Evolutionary conservation across 2,329 filamentous ascomycete genomes (phyloP).

Genomic region (Penicillium crustosum): DNA sequence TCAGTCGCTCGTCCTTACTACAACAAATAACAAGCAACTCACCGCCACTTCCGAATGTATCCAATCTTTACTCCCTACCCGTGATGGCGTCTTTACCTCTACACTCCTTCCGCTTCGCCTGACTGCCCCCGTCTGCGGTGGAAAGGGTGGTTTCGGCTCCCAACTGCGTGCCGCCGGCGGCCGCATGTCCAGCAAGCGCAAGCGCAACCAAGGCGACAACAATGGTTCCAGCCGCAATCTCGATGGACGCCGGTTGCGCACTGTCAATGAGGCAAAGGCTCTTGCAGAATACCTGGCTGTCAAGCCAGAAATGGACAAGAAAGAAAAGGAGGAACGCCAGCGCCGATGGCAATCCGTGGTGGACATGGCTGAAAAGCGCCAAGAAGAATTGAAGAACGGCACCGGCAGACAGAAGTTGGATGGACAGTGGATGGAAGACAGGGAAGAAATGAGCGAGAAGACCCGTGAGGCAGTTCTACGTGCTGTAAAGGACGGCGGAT

Average conservation of each 20-base stretch:
- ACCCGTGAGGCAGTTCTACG: slow-evolving; percentile 75
- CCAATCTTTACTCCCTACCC: slow-evolving; percentile 59
- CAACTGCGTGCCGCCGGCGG: slow-evolving; percentile 95
- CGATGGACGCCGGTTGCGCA: slow-evolving; percentile 84
- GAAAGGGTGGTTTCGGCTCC: slow-evolving; percentile 96
- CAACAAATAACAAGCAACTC: slow-evolving; percentile 73
- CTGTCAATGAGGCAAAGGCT: slow-evolving; percentile 91
- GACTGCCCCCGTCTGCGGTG: slow-evolving; percentile 76
- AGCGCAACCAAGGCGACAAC: slow-evolving; percentile 76
- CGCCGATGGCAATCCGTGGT: slow-evolving; percentile 85
- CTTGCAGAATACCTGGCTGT: slow-evolving; percentile 92
- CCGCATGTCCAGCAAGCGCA: slow-evolving; percentile 95
- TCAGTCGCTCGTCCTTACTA: slow-evolving; percentile 71
- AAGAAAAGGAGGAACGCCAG: slow-evolving; percentile 82
- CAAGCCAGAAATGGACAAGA: slow-evolving; percentile 95
- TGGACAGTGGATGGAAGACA: slow-evolving; percentile 91
- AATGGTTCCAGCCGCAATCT: slow-evolving; percentile 91
- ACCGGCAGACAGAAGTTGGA: slow-evolving; percentile 67
- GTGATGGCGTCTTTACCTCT: slow-evolving; percentile 49
- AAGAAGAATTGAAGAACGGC: slow-evolving; percentile 79
- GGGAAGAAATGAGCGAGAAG: slow-evolving; percentile 83
- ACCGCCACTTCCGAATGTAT: slow-evolving; percentile 54
- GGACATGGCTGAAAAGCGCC: slow-evolving; percentile 75
- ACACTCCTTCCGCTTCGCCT: slow-evolving; percentile 81
- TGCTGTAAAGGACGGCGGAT: slow-evolving; percentile 63